Conservation (phyloP, 2,329 filamentous ascomycete species). For the Aspergillus ustus region DNA sequence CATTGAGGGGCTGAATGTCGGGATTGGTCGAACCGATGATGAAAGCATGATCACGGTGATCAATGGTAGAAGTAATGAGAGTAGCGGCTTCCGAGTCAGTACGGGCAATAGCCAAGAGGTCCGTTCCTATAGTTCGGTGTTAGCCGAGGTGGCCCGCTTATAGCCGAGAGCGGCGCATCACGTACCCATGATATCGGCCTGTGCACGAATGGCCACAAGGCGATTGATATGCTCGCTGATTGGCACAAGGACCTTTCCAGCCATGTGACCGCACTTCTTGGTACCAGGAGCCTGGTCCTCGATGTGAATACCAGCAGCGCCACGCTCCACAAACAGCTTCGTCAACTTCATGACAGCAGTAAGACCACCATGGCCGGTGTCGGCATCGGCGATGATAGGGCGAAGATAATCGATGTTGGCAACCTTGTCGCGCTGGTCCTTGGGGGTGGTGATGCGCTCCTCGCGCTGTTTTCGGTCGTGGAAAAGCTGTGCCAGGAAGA, state of each 20-base stretch:
- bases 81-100: slow-evolving; percentile 98
- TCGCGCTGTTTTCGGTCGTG: slow-evolving; percentile 99
- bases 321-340: slow-evolving; percentile 95
- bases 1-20: slow-evolving; percentile 78
- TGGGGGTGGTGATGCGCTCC: slow-evolving; percentile 80
- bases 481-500: slow-evolving; percentile 99
- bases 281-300: slow-evolving; percentile 98
- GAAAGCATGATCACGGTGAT: slow-evolving; percentile 92
- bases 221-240: slow-evolving; percentile 98
- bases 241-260: slow-evolving; percentile 94
- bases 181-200: slow-evolving; percentile 96
- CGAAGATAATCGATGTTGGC: slow-evolving; percentile 90
- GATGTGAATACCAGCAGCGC: slow-evolving; percentile 96
- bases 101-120: slow-evolving; percentile 88
- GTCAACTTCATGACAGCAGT: slow-evolving; percentile 99
- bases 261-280: slow-evolving; percentile 99
- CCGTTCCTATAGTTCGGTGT: slow-evolving; percentile 60
- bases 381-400: slow-evolving; percentile 94
- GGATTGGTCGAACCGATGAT: slow-evolving; percentile 90
- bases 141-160: background rate
- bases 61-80: slow-evolving; percentile 94
- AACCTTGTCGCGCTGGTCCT: slow-evolving; percentile 71
- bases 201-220: slow-evolving; percentile 91
- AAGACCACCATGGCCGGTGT: slow-evolving; percentile 94
- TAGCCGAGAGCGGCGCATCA: background rate